phyloP scores from a whole-genome alignment of 2,329 filamentous ascomycete genomes.

The Alternaria hordeiaustralica region DNA sequence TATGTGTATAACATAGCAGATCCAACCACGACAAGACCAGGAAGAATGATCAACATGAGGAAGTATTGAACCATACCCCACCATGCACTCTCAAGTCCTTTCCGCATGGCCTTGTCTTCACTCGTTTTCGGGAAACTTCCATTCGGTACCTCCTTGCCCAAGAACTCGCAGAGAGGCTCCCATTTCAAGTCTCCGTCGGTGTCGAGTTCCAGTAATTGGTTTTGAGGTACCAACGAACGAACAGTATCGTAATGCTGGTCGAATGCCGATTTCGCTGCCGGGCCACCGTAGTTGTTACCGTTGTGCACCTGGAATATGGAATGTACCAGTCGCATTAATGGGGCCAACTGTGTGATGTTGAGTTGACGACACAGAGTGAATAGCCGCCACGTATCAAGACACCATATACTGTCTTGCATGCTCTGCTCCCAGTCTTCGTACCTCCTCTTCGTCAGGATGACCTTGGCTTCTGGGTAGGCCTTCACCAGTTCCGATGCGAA shows the following conservation, averaged over 20 bases:
- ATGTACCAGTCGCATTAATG: slow-evolving; percentile 30
- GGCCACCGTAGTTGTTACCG: slow-evolving; percentile 31
- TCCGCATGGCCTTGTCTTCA: slow-evolving; percentile 31
- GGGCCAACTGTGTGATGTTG: slow-evolving; percentile 30
- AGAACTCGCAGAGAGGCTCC: slow-evolving; percentile 38
- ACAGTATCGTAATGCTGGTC: slow-evolving; percentile 35
- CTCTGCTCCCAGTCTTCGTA: slow-evolving; percentile 37
- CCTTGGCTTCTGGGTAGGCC: slow-evolving; percentile 44
- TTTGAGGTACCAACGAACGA: slow-evolving; percentile 25
- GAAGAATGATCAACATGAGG: slow-evolving; percentile 23
- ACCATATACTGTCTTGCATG: slow-evolving; percentile 36
- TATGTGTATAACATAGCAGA: slow-evolving; percentile 14
- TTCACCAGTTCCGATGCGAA: slow-evolving; percentile 38
- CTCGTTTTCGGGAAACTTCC: slow-evolving; percentile 26
- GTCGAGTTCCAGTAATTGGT: slow-evolving; percentile 36
- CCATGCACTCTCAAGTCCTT: slow-evolving; percentile 28
- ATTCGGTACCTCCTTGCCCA: slow-evolving; percentile 29
- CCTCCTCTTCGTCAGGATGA: slow-evolving; percentile 40
- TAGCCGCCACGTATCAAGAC: slow-evolving; percentile 31
- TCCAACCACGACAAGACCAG: slow-evolving; percentile 11
- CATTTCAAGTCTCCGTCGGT: slow-evolving; percentile 25
- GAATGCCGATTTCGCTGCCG: slow-evolving; percentile 27
- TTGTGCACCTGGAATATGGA: slow-evolving; percentile 31
- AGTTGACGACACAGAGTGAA: slow-evolving; percentile 26
- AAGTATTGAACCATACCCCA: slow-evolving; percentile 29